These are phyloP conservation scores for Aspergillus cejpii DNA, from an alignment of 2,329 filamentous ascomycete species.

Conservation along the genomic window DNA sequence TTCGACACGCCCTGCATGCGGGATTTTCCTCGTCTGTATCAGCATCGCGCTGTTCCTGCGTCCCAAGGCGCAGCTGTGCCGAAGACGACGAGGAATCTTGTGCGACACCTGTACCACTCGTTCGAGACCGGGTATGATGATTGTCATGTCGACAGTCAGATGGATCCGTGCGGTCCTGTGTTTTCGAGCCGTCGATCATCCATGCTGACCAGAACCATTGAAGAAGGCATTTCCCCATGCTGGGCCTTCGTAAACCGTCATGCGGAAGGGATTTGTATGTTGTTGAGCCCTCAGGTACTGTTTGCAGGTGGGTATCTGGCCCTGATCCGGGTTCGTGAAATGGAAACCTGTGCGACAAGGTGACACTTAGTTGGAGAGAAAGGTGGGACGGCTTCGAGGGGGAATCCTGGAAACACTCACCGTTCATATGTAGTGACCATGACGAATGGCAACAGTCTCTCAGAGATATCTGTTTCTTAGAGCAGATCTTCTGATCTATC, in stretches of 20 bases:
- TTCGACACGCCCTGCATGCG: constrained; percentile 27
- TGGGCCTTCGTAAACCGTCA: neutral
- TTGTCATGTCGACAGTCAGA: neutral
- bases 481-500: neutral
- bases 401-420: neutral
- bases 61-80: neutral
- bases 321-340: neutral
- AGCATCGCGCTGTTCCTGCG: neutral
- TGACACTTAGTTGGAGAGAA: neutral
- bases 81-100: constrained; percentile 7
- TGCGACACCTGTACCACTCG: constrained; percentile 1
- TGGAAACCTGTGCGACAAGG: neutral
- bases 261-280: neutral
- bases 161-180: constrained; percentile 2
- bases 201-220: constrained; percentile 20
- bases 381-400: neutral
- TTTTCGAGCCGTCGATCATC: constrained; percentile 12
- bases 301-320: neutral
- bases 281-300: neutral
- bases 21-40: neutral
- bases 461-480: neutral
- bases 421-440: neutral
- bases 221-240: constrained; percentile 9
- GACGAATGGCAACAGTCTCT: neutral
- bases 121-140: neutral